phyloP scores from a whole-genome alignment of 2,329 filamentous ascomycete genomes.

The Exophiala viscosa region DNA sequence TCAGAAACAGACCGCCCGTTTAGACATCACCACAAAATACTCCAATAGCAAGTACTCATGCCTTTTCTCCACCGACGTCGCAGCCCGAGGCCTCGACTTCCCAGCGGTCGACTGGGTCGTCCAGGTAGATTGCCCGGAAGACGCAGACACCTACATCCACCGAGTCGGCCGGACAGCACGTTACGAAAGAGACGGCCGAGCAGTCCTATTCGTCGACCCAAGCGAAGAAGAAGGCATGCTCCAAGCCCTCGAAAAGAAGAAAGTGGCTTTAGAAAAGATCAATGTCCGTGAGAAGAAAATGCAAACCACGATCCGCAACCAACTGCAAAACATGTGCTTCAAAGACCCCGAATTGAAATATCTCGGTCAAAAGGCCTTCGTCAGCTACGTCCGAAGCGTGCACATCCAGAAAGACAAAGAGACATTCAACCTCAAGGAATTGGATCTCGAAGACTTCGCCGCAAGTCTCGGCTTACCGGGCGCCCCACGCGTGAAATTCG shows the following conservation, averaged over 20 bases:
- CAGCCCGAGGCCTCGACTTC: conserved; percentile 90
- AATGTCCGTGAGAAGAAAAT: conserved; percentile 80
- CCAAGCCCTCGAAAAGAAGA: conserved; percentile 77
- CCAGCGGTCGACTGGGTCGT: conserved; percentile 97
- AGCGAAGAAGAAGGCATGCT: conserved; percentile 93
- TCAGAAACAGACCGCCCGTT: conserved; percentile 82
- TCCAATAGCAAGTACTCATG: conserved; percentile 76
- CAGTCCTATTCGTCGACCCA: conserved; percentile 86
- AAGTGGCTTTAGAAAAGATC: conserved; percentile 81
- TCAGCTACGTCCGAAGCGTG: conserved; percentile 80
- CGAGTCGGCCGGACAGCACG: conserved; percentile 91
- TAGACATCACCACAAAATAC: conserved; percentile 85
- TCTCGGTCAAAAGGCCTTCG: conserved; percentile 90
- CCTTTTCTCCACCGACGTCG: conserved; percentile 92
- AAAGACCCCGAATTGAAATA: conserved; percentile 93
- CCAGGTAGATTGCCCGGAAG: conserved; percentile 95
- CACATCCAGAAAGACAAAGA: conserved; percentile 89
- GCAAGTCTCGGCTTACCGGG: conserved; percentile 83
- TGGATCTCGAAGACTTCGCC: conserved; percentile 83
- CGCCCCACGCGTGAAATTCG: conserved; percentile 86
- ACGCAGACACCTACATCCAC: conserved; percentile 96
- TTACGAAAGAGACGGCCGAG: conserved; percentile 80
- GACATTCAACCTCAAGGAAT: conserved; percentile 76
- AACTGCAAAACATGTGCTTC: conserved; percentile 93
- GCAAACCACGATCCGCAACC: conserved; percentile 76